Evolutionary conservation across 768 basidiomycete genomes (phyloP), one percentile per base, ranked within the genome.

Genomic region (Naganishia antarctica): DNA sequence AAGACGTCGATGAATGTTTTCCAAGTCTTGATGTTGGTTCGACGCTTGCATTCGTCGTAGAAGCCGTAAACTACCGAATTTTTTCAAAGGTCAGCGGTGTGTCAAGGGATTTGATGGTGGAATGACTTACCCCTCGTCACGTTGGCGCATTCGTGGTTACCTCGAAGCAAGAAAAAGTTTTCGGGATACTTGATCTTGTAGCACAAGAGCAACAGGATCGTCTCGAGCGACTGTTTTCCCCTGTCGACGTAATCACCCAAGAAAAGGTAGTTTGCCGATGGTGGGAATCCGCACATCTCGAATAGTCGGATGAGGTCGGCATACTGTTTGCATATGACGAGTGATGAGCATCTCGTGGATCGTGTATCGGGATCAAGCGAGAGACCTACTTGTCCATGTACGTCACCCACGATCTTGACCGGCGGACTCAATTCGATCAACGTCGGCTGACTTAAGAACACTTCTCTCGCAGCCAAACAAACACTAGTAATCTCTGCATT

Each of bases 161-260:
- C 96, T 73, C 96, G 84, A 60, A 99, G 80, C 41, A 99, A 83
- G 82, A 98, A 98, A 81, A 99, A 98, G 81, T 98, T 98, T 81
- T 99, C 96, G 8, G 96, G 96, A 79, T 93, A 99, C 79, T 98
- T 98, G 82, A 99, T 90, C 83, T 99, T 99, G 85, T 97, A 98
- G 79, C 96, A 98, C 44, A 98, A 82, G 43, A 99, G 82, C 51
- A 99, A 84, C 26, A 98, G 85, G 74, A 99, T 98, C 16, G 96
- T 98, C 79, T 99, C 96, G 66, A 99, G 84, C 73, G 90, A 92
- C 80, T 98, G 94, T 80, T 98, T 98, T 31, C 96, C 96, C 68
- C 96, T 83, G 80, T 99, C 96, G 74, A 99, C 96, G 74, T 99
- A 99, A 80, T 99, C 96, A 46, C 96, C 96, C 46, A 99, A 84